Conservation (phyloP, 192 early-diverging fungal species). For the Backusella parvicylindrica region DNA sequence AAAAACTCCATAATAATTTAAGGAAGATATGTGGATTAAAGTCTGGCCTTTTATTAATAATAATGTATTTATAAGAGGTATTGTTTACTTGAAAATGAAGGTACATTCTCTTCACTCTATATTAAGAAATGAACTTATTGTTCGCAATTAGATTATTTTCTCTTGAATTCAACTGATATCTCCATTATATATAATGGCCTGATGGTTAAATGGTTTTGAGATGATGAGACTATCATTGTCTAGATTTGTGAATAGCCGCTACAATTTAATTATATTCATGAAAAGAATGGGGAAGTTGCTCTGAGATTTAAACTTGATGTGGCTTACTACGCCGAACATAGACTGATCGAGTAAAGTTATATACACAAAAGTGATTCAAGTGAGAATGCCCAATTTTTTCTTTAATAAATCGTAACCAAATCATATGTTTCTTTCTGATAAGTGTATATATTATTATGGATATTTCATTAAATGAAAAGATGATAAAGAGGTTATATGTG, state of each 20-base stretch:
- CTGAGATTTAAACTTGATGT: background rate
- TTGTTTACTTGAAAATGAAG: background rate
- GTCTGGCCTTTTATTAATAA: no score
- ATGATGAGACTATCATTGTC: background rate
- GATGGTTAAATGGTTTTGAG: background rate
- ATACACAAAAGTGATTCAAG: background rate
- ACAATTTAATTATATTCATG: background rate
- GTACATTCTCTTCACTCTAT: background rate
- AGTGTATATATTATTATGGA: background rate
- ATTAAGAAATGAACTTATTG: background rate
- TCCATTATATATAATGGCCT: background rate
- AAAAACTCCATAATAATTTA: no score
- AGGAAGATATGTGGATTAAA: no score
- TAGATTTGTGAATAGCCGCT: background rate
- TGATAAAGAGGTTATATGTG: no score
- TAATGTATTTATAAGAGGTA: no score
- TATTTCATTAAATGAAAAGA: no score
- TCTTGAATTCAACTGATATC: background rate
- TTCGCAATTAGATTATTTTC: background rate
- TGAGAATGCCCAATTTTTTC: background rate
- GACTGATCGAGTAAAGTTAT: background rate
- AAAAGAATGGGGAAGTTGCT: background rate
- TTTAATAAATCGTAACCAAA: background rate
- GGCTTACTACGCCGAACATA: background rate
- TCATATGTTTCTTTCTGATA: background rate